Percentiles rank a stretch among this genome's conserved stretches.
Evolutionary conservation across 2,329 filamentous ascomycete species (phyloP).

Genomic region (Trichoderma koningiopsis): DNA sequence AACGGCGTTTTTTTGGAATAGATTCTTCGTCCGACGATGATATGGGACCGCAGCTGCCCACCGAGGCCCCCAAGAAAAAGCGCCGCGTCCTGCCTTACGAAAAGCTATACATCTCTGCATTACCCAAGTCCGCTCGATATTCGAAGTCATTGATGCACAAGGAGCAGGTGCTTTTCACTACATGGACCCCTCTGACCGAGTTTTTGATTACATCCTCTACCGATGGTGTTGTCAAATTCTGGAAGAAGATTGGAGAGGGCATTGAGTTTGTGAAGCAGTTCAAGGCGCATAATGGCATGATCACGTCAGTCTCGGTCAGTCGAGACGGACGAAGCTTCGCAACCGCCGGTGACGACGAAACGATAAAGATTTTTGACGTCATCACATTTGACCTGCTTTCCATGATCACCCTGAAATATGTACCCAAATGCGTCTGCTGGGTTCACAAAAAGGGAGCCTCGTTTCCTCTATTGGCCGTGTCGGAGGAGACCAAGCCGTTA

Average conservation of each 20-base stretch:
- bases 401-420: constrained; percentile 76
- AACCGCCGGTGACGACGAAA: constrained; percentile 77
- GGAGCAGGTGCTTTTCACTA: constrained; percentile 86
- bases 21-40: constrained; percentile 84
- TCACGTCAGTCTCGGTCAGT: constrained; percentile 81
- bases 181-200: constrained; percentile 86
- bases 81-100: constrained; percentile 88
- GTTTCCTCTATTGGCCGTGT: constrained; percentile 80
- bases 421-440: constrained; percentile 84
- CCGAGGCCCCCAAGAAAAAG: constrained; percentile 84
- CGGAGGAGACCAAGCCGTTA: constrained; percentile 69
- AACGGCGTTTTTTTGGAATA: constrained; percentile 33
- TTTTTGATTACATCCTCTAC: constrained; percentile 93
- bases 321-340: constrained; percentile 92
- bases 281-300: constrained; percentile 83
- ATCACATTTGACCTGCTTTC: constrained; percentile 86
- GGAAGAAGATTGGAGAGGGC: constrained; percentile 90
- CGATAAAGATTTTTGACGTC: constrained; percentile 78
- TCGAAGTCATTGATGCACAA: constrained; percentile 98
- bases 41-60: constrained; percentile 88
- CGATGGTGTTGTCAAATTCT: constrained; percentile 98
- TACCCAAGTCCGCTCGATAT: constrained; percentile 80
- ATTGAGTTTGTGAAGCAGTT: constrained; percentile 99
- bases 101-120: constrained; percentile 88
- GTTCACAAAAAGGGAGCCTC: constrained; percentile 87